Evolutionary conservation across 352 stramenopile genomes (phyloP), one percentile per base, ranked within the genome.

Genomic region (Pythium sukuiense): DNA sequence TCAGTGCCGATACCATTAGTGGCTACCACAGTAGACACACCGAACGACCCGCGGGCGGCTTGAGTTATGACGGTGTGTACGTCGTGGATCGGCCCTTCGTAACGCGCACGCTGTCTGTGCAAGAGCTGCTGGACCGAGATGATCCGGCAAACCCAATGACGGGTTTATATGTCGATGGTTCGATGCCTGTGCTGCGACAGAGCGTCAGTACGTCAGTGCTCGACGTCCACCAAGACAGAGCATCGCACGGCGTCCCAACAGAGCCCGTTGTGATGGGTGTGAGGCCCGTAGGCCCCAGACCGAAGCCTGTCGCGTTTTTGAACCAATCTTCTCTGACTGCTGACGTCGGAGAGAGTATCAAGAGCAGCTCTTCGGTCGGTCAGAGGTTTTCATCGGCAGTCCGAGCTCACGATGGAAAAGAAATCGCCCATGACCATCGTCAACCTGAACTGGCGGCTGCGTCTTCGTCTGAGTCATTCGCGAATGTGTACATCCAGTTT

Each of bases 401-500:
- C 13, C 14, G 24, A 48, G 35, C 35, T 43, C 35, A 43, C 7
- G 11, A 16, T 43, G 20, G 20, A 24, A 24, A 24, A 24, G 20
- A 24, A 24, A 24, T 24, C 20, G 20, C 20, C 20, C 20, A 24
- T 24, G 20, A 24, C 20, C 11, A 43, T 12, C 13, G 49, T 33
- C 49, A 55, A 20, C 29, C 50, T 14, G 45, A 27, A 20, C n/a
- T 27, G 6, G 11, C 18, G 45, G 11, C 24, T 16, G 49, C 11
- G 9, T 37, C 26, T 35, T 37, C 49, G 9, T 24, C 16, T 16
- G 41, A 59, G 9, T 64, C 61, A 18, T 74, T 56, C 49, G 30
- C 18, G 4, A 90, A 70, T 43, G 68, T 79, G 35, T 88, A 88
- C 55, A 73, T 91, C 32, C 83, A 89, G 48, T 91, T 91, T 50